These are phyloP conservation scores for Cladosporium sp. DNA, from an alignment of 2,329 filamentous ascomycete species.

Conservation along the genomic window DNA sequence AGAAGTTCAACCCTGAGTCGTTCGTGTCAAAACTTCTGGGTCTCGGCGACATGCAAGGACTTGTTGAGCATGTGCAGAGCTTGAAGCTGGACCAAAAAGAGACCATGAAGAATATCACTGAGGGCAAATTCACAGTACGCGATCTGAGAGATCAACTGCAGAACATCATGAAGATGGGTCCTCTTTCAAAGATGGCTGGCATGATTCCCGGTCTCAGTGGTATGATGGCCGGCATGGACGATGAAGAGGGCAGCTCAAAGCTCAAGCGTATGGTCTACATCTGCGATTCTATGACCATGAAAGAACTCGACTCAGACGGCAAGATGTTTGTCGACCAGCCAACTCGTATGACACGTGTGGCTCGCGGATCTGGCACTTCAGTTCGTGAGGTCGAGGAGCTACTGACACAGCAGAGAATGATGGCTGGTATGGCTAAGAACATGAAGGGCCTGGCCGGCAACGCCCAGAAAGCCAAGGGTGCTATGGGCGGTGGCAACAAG, in stretches of 20 bases:
- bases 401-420: slow-evolving; percentile 96
- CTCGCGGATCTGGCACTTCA: slow-evolving; percentile 81
- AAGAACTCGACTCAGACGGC: slow-evolving; percentile 91
- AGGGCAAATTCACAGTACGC: slow-evolving; percentile 92
- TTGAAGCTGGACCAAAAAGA: slow-evolving; percentile 96
- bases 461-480: slow-evolving; percentile 88
- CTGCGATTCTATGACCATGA: slow-evolving; percentile 95
- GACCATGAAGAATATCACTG: slow-evolving; percentile 97
- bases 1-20: slow-evolving; percentile 85
- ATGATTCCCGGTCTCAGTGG: slow-evolving; percentile 96
- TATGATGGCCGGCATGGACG: slow-evolving; percentile 94
- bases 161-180: slow-evolving; percentile 99
- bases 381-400: slow-evolving; percentile 94
- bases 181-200: slow-evolving; percentile 91
- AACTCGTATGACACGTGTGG: slow-evolving; percentile 86
- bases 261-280: slow-evolving; percentile 99
- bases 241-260: slow-evolving; percentile 90
- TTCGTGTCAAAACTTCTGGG: slow-evolving; percentile 92
- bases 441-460: slow-evolving; percentile 98
- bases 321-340: slow-evolving; percentile 92
- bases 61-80: slow-evolving; percentile 94
- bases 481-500: slow-evolving; percentile 87
- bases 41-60: slow-evolving; percentile 93
- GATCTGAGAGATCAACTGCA: slow-evolving; percentile 92
- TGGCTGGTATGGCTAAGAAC: slow-evolving; percentile 98